phyloP scores from a whole-genome alignment of 441 rosid genomes.

The Adansonia madagascariensis region DNA sequence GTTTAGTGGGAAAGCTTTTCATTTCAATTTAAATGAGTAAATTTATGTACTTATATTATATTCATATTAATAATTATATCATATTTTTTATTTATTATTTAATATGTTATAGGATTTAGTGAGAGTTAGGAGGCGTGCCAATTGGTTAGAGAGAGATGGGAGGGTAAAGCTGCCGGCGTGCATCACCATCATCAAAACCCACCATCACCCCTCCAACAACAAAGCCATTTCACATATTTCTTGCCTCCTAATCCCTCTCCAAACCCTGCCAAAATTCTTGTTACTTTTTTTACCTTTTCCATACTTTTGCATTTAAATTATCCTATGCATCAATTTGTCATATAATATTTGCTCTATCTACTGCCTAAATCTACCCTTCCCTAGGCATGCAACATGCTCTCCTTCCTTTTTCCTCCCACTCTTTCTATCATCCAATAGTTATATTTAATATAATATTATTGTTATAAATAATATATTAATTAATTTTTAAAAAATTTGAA shows the following conservation, averaged over 20 bases:
- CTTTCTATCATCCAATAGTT: not conserved
- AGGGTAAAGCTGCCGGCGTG: conserved; percentile 93
- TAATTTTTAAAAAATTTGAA: too few species aligned
- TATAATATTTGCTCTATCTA: conserved; percentile 25
- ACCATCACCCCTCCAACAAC: conserved; percentile 35
- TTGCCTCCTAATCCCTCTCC: conserved; percentile 78
- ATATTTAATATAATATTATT: too few species aligned
- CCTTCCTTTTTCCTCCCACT: not conserved
- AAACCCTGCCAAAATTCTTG: conserved; percentile 56
- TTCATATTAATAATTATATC: too few species aligned
- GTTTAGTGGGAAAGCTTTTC: conserved; percentile 59
- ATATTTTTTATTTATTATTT: too few species aligned
- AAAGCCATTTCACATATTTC: conserved; percentile 46
- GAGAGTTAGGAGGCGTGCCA: conserved; percentile 55
- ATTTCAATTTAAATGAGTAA: too few species aligned
- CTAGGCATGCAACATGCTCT: conserved; percentile 43
- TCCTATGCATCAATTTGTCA: conserved; percentile 30
- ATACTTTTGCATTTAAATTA: conserved; percentile 25
- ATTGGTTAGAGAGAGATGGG: conserved; percentile 10
- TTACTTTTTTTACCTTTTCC: conserved; percentile 23
- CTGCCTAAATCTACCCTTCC: conserved; percentile 26
- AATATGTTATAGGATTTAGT: conserved; percentile 36
- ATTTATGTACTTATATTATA: too few species aligned
- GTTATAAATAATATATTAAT: too few species aligned
- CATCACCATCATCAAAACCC: conserved; percentile 49